A percentile compares a stretch with the other conserved stretches of the same genome.
phyloP scores from a whole-genome alignment of 192 early-diverging fungal species.

The Backusella tarrabulga region DNA sequence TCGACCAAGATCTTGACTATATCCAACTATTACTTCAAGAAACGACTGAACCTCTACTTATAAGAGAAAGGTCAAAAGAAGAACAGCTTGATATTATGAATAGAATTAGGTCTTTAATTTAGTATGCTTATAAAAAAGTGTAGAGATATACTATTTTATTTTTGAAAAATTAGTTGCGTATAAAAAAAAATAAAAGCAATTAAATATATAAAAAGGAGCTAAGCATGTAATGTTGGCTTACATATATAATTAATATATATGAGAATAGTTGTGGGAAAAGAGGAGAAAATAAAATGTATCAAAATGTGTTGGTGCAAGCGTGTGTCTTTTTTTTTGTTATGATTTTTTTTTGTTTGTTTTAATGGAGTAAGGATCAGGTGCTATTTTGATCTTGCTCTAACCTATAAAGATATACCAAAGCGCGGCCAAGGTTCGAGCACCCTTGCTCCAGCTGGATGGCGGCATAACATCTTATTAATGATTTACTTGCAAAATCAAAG shows the following conservation, averaged over 20 bases:
- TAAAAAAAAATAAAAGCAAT: not conserved
- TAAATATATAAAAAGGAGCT: not conserved
- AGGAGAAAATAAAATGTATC: not conserved
- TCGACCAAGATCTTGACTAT: not conserved
- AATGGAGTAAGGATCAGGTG: not conserved
- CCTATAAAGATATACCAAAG: not conserved
- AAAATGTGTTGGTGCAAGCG: not conserved
- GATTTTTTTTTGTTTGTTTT: not conserved
- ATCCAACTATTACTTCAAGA: not conserved
- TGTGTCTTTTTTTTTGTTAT: not conserved
- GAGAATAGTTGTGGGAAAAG: not conserved
- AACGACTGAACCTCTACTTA: not conserved
- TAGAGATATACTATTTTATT: not conserved
- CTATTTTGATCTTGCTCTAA: slow-evolving; percentile 5
- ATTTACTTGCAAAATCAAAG: slow-evolving; percentile 13
- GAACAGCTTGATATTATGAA: not conserved
- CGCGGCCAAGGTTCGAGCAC: not conserved
- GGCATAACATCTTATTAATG: slow-evolving; percentile 4
- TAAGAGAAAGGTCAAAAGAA: not conserved
- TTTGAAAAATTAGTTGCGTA: not conserved
- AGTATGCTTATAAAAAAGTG: not conserved
- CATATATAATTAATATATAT: not conserved
- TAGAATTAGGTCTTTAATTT: not conserved
- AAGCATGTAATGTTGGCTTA: slow-evolving; percentile 4
- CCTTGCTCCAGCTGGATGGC: slow-evolving; percentile 20